phyloP scores from a whole-genome alignment of 2,329 filamentous ascomycete species.

The Thermomyces lanuginosus region DNA sequence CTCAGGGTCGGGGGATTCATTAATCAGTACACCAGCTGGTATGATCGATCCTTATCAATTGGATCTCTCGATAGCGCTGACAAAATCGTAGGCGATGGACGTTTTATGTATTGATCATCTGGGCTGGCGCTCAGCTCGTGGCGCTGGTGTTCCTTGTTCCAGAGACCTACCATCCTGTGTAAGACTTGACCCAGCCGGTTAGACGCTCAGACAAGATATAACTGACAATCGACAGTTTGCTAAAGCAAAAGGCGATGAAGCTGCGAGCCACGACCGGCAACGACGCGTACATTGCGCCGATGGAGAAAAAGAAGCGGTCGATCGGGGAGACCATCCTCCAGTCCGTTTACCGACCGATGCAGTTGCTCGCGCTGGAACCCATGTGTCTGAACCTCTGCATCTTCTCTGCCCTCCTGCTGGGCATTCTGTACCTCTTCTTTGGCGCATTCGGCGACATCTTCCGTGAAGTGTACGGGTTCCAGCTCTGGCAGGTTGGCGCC shows the following conservation, averaged over 20 bases:
- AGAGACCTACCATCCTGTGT: conserved; percentile 60
- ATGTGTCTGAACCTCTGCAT: conserved; percentile 75
- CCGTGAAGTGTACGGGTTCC: conserved; percentile 54
- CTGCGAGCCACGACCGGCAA: conserved; percentile 42
- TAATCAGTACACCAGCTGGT: conserved; percentile 55
- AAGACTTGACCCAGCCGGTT: conserved; percentile 7
- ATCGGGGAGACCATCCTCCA: conserved; percentile 43
- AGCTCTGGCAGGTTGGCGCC: conserved; percentile 63
- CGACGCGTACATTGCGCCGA: conserved; percentile 56
- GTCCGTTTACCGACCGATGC: conserved; percentile 51
- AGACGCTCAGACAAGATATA: conserved; percentile 1
- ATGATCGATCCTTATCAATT: conserved; percentile 7
- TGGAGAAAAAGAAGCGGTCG: conserved; percentile 56
- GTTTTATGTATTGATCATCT: conserved; percentile 73
- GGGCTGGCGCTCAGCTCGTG: conserved; percentile 49
- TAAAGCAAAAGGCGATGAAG: conserved; percentile 24
- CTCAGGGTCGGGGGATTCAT: conserved; percentile 58
- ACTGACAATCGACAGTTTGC: too few species aligned
- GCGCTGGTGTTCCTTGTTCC: conserved; percentile 59
- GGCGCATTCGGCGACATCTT: conserved; percentile 77
- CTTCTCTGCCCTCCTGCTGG: conserved; percentile 69
- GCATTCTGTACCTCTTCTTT: conserved; percentile 80
- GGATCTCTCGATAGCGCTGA: too few species aligned
- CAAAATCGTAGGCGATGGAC: conserved; percentile 49
- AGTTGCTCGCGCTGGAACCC: conserved; percentile 64